Percentiles rank a stretch among this genome's conserved stretches.
Evolutionary conservation across 768 basidiomycete species (phyloP).

Genomic region (Macrolepiota albuminosa): DNA sequence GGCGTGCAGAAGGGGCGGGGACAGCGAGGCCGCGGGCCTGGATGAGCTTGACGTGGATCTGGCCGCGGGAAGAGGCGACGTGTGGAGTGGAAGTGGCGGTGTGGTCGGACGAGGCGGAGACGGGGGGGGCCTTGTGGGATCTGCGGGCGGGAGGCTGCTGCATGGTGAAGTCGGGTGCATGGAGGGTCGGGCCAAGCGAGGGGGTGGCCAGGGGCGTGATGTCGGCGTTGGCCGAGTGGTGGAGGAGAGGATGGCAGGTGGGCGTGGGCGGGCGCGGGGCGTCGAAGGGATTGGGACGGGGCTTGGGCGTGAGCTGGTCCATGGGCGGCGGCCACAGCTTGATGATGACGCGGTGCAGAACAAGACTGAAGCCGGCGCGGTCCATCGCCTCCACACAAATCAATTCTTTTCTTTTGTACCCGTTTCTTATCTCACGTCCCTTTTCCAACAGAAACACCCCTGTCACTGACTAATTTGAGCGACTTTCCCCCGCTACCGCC

Average conservation of each 20-base stretch:
- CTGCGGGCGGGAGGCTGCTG: constrained; percentile 49
- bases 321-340: constrained; percentile 55
- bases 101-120: constrained; percentile 9
- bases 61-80: constrained; percentile 46
- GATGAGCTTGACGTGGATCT: constrained; percentile 95
- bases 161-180: constrained; percentile 85
- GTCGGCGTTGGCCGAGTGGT: constrained; percentile 35
- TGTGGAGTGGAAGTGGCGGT: constrained; percentile 27
- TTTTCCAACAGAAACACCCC: constrained; percentile 2
- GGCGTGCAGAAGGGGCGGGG: constrained; percentile 55
- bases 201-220: constrained; percentile 40
- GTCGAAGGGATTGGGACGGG: constrained; percentile 61
- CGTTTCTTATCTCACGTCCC: neutral
- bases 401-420: neutral
- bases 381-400: constrained; percentile 7
- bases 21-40: constrained; percentile 82
- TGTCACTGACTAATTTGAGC: constrained; percentile 12
- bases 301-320: constrained; percentile 61
- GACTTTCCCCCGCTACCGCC: constrained; percentile 16
- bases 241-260: constrained; percentile 35
- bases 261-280: constrained; percentile 25
- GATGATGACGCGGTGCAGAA: constrained; percentile 43
- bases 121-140: constrained; percentile 16
- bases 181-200: constrained; percentile 51
- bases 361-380: neutral